A percentile compares a stretch with the other conserved stretches of the same genome.
Evolutionary conservation across 768 basidiomycete species (phyloP).

Genomic region (Coprinopsis cinerea): DNA sequence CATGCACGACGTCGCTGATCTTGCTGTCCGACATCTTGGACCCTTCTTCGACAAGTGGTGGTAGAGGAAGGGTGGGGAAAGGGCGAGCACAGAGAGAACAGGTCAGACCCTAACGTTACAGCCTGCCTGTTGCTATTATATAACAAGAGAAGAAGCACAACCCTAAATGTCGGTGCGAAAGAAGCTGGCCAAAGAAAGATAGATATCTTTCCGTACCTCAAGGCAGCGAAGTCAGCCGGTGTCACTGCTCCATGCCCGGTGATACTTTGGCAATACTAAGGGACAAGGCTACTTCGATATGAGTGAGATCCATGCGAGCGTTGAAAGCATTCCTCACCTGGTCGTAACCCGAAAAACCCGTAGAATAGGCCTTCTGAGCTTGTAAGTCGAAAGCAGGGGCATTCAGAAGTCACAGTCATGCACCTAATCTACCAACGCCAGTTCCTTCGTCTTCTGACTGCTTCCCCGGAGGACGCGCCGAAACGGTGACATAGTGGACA

Average conservation of each 20-base stretch:
- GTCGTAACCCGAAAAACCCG: neutral
- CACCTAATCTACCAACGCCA: no score
- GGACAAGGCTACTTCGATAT: conserved; percentile 1
- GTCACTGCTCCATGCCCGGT: neutral
- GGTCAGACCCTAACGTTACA: neutral
- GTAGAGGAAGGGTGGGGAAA: neutral
- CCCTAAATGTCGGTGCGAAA: conserved; percentile 1
- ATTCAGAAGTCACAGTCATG: no score
- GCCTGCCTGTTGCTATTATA: neutral
- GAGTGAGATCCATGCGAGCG: neutral
- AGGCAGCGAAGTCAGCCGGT: neutral
- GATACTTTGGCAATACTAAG: conserved; percentile 4
- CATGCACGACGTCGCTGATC: neutral
- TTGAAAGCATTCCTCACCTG: neutral
- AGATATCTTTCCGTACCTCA: neutral
- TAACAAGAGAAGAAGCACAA: neutral
- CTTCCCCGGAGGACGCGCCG: no score
- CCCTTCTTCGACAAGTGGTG: no score
- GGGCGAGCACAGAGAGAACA: neutral
- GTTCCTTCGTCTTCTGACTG: no score
- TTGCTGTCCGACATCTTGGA: neutral
- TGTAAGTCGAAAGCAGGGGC: no score
- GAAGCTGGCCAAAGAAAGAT: conserved; percentile 1
- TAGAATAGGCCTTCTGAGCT: neutral
- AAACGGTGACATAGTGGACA: neutral